These are phyloP conservation scores for Picochlorum sp. DNA, from an alignment of 139 green algal species.

Conservation along the genomic window DNA sequence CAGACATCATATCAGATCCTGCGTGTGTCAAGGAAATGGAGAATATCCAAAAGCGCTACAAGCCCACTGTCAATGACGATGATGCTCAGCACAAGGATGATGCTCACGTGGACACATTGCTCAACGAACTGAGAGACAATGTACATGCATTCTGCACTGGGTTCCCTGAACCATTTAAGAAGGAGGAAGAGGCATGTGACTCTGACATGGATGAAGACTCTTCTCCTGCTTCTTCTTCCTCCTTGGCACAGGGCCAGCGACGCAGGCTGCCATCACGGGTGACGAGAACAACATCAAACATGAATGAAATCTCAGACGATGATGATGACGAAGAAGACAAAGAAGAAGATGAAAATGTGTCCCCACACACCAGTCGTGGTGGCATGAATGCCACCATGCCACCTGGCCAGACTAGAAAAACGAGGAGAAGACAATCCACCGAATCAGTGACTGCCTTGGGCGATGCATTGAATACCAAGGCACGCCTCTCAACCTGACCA, in stretches of 20 bases:
- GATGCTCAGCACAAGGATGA: neutral
- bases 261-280: neutral
- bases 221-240: neutral
- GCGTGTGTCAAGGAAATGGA: constrained; percentile 8
- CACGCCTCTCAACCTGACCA: neutral
- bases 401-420: neutral
- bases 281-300: neutral
- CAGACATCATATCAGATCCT: constrained; percentile 1
- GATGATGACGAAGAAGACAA: neutral
- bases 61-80: neutral
- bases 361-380: neutral
- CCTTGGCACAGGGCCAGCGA: neutral
- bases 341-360: constrained; percentile 2
- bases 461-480: constrained; percentile 15
- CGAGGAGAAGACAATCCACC: constrained; percentile 7
- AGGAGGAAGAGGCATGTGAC: constrained; percentile 5
- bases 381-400: neutral
- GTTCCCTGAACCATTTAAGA: constrained; percentile 6
- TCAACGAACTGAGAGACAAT: neutral
- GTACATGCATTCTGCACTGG: constrained; percentile 13
- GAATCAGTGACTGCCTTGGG: constrained; percentile 3
- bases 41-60: neutral
- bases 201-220: neutral
- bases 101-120: neutral
- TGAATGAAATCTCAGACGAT: neutral